Percentiles rank a stretch among this genome's conserved stretches.
Evolutionary conservation across 306 rosid species (phyloP).

Genomic region (Rosa multiflora): DNA sequence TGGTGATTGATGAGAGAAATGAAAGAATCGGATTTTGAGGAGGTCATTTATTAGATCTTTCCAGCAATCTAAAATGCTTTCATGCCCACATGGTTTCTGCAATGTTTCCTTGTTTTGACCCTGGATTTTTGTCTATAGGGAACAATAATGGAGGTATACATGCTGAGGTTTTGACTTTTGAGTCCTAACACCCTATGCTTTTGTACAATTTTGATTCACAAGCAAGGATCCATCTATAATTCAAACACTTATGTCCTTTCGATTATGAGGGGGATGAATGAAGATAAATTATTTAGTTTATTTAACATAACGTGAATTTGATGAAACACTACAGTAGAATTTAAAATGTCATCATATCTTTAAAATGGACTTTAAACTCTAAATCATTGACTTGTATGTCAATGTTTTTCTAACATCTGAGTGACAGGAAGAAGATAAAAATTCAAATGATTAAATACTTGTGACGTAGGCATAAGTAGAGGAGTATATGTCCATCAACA

Average conservation of each 20-base stretch:
- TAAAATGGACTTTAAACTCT: neutral
- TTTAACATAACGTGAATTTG: too few species aligned
- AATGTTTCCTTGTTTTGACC: constrained; percentile 27
- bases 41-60: constrained; percentile 44
- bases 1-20: constrained; percentile 38
- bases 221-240: constrained; percentile 20
- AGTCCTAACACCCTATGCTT: constrained; percentile 6
- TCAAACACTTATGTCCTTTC: neutral
- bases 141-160: constrained; percentile 39
- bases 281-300: too few species aligned
- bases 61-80: constrained; percentile 30
- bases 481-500: neutral
- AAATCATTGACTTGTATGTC: neutral
- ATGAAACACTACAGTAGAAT: neutral
- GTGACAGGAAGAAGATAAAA: neutral
- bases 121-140: constrained; percentile 38
- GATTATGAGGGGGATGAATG: neutral
- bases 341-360: too few species aligned
- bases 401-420: neutral
- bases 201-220: constrained; percentile 15
- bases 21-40: constrained; percentile 19
- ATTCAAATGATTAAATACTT: too few species aligned
- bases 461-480: neutral
- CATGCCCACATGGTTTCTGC: constrained; percentile 45
- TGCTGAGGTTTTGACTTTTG: constrained; percentile 29